A percentile compares a stretch with the other conserved stretches of the same genome.
phyloP scores from a whole-genome alignment of 2,329 filamentous ascomycete species.

The Dactylellina leptospora region DNA sequence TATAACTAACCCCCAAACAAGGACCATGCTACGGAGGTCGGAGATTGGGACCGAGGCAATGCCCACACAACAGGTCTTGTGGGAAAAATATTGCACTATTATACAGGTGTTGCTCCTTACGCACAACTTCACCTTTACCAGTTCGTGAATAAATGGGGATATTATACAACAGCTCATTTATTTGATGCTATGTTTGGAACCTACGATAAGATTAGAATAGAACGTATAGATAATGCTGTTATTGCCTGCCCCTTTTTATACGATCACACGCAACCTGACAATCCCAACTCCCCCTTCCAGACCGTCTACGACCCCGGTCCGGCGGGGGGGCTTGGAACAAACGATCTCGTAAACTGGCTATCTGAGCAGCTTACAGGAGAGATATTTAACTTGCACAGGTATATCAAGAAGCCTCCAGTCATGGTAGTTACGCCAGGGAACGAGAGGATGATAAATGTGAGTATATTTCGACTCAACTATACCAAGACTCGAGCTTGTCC shows the following conservation, averaged over 20 bases:
- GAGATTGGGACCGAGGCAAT: too few relatives aligned
- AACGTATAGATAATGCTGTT: not conserved
- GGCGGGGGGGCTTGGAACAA: not conserved
- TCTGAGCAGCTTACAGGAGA: not conserved
- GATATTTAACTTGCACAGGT: not conserved
- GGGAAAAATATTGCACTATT: too few relatives aligned
- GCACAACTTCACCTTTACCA: not conserved
- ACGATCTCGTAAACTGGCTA: slow-evolving; percentile 6
- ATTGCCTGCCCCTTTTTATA: slow-evolving; percentile 9
- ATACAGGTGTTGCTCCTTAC: not conserved
- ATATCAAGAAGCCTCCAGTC: not conserved
- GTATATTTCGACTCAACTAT: too few relatives aligned
- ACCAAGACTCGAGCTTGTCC: too few relatives aligned
- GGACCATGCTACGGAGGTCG: too few relatives aligned
- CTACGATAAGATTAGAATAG: slow-evolving; percentile 1
- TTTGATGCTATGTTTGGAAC: slow-evolving; percentile 11
- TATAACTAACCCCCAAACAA: too few relatives aligned
- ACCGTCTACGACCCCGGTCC: slow-evolving; percentile 19
- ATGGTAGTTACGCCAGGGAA: slow-evolving; percentile 6
- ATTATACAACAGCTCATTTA: slow-evolving; percentile 20
- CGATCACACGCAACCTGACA: slow-evolving; percentile 11
- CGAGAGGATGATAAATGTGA: slow-evolving; percentile 10
- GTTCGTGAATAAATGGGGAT: slow-evolving; percentile 11
- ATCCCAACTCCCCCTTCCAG: not conserved
- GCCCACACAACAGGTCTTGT: too few relatives aligned